Conservation (phyloP, 768 basidiomycete genomes). For the Porphyrellus cyaneotinctus region DNA sequence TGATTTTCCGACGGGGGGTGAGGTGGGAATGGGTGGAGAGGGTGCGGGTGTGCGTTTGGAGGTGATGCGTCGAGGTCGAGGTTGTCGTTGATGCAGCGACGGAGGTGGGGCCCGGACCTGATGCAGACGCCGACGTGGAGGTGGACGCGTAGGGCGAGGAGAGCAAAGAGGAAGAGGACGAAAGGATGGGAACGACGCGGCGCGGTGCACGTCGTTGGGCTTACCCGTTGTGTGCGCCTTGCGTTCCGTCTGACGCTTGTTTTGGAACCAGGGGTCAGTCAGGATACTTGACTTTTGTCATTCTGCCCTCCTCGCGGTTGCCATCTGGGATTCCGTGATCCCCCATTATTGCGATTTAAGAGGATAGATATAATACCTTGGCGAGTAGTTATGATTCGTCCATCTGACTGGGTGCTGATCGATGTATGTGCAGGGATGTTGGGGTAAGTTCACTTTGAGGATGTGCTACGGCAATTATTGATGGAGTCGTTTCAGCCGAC, state of each 20-base stretch:
- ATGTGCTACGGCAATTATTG: background rate
- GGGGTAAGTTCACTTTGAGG: constrained; percentile 16
- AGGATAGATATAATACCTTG: constrained; percentile 18
- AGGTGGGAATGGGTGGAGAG: constrained; percentile 26
- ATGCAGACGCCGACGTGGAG: constrained; percentile 20
- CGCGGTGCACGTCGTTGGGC: constrained; percentile 17
- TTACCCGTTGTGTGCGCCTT: constrained; percentile 39
- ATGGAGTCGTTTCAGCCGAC: constrained; percentile 11
- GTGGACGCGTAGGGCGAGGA: constrained; percentile 23
- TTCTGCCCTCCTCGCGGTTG: constrained; percentile 17
- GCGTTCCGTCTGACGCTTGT: constrained; percentile 45
- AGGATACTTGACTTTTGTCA: constrained; percentile 26
- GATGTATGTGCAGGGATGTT: constrained; percentile 16
- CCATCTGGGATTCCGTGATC: constrained; percentile 26
- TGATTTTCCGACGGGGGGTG: constrained; percentile 28
- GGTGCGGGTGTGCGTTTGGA: constrained; percentile 34
- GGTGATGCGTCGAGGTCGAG: constrained; percentile 20
- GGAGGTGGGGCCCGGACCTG: constrained; percentile 10
- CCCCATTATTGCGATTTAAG: constrained; percentile 14
- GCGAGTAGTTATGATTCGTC: constrained; percentile 3
- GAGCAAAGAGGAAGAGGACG: constrained; percentile 17
- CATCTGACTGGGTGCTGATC: background rate
- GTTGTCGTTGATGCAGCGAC: constrained; percentile 11
- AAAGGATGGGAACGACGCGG: constrained; percentile 7
- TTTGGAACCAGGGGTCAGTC: constrained; percentile 34